Evolutionary conservation across 148 eudicot genomes (phyloP), one percentile per base, ranked within the genome.

Genomic region (Pouteria glomerata): DNA sequence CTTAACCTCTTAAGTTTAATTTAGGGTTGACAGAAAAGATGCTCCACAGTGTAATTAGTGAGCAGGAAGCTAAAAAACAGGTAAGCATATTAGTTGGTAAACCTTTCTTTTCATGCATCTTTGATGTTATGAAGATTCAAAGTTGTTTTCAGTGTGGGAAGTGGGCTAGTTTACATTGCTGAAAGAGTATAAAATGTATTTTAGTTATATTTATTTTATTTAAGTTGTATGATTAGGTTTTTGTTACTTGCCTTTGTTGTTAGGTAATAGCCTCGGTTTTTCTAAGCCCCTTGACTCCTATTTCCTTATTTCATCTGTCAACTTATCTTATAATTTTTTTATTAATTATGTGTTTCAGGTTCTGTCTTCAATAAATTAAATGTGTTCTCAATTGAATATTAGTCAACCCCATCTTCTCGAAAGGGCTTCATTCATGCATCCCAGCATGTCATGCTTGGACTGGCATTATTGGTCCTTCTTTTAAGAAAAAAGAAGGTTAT

Each of bases 1-100:
- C 74, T 78, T 77, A 51, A 76, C 53, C 60, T 50, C 26, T 64
- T 30, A 67, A 61, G 31, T 73, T 74, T n/a, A 52, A 33, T 69
- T 57, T 71, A 95, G 98, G 98, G 50, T 85, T 94, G 88, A 88
- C 90, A 37, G 68, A 85, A 63, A 86, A 80, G 80, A 97, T 86
- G 76, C 90, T 89, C 68, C 77, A 75, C 60, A 94, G 98, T 78
- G 82, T 77, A 30, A 72, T 88, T 34, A 77, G 77, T 69, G 97
- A 88, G 79, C 73, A 66, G 60, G 97, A 94, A 84, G 97, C 98
- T 82, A 96, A 94, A 77, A 77, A 83, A 60, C 89, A 83, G 93
- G 98, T 94, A 19, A 72, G n/a, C 68, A 7, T 66, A 35, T 13
- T 12, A 50, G 14, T 7, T 71, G 66, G 10, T 39, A n/a, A n/a